Base-by-base conservation (phyloP, 345 rosid species). In the Camelina neglecta region DNA sequence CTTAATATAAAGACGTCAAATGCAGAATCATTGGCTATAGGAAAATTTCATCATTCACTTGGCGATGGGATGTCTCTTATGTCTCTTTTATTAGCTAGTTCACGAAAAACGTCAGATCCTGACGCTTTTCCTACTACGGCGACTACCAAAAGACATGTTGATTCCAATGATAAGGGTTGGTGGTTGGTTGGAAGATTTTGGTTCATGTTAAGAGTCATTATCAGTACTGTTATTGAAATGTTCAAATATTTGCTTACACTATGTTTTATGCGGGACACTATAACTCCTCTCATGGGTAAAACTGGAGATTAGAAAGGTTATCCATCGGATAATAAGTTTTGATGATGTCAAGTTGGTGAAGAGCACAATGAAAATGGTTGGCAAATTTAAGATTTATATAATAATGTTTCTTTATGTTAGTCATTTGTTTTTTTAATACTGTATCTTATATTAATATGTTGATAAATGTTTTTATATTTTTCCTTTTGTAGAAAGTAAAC, bases 61-160 rank as follows among this genome's bases (percentile, higher is more conserved):
- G 88, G 96, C 0, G 86, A 90, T 36, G 85, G 86, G 11, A 72
- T 75, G 47, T 90, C 89, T 26, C 88, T 86, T 41, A 84, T 88
- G 71, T 86, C 96, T 60, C 85, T 81, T 26, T 69, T 90, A 21
- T 65, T 83, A 2, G 89, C 87, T 8, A 76, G 86, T 63, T 75
- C 86, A 11, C 67, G 93, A 12, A 80, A 87, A 71, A 75, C 84
- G 0, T 77, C 87, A 1, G 80, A 92, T 61, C 92, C 91, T 0
- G 72, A 79, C 4, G 84, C 86, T 2, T 60, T 86, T 33, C 97
- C 97, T 7, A 85, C 77, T 41, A 53, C 89, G 18, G 87, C 92
- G 0, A 45, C 21, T 38, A 76, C 67, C 33, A 82, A 48, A 6
- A 68, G 39, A 60, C 63, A 41, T 0, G 65, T 48, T 9, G 9